Conservation (phyloP, 1,139 yeast genomes). For the Candida sanyaensis region DNA sequence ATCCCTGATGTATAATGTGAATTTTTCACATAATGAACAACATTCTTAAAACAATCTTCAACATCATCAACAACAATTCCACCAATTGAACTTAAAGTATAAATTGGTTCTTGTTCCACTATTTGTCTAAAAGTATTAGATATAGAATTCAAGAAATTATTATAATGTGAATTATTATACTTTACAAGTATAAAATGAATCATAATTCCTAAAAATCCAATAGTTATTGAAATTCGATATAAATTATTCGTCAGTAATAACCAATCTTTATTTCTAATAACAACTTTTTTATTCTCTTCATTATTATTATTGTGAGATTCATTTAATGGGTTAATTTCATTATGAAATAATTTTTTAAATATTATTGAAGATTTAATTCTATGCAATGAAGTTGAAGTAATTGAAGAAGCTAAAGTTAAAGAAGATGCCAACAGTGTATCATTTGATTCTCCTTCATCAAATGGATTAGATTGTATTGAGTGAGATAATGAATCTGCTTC, state of each 20-base stretch:
- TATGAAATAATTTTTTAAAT: slow-evolving; percentile 31
- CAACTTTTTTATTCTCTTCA: slow-evolving; percentile 14
- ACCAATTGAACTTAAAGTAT: slow-evolving; percentile 11
- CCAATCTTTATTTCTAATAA: slow-evolving; percentile 12
- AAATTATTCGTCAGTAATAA: slow-evolving; percentile 18
- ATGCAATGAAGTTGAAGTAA: slow-evolving; percentile 34
- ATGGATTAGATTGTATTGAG: slow-evolving; percentile 14
- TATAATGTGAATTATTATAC: slow-evolving; percentile 18
- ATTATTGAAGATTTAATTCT: slow-evolving; percentile 33
- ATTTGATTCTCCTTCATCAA: slow-evolving; percentile 21
- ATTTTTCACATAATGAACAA: slow-evolving; percentile 16
- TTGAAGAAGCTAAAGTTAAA: slow-evolving; percentile 32
- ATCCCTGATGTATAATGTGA: slow-evolving; percentile 19
- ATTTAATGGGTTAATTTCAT: background rate
- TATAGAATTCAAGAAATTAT: slow-evolving; percentile 3
- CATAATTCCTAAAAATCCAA: slow-evolving; percentile 44
- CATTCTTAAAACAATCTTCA: slow-evolving; percentile 16
- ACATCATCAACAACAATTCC: slow-evolving; percentile 13
- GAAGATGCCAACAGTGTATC: slow-evolving; percentile 41
- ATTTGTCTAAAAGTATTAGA: background rate
- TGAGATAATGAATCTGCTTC: slow-evolving; percentile 24
- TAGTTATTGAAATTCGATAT: slow-evolving; percentile 39
- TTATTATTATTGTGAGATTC: background rate
- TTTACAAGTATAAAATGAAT: slow-evolving; percentile 36
- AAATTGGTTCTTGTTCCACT: background rate